Evolutionary conservation across 2,329 filamentous ascomycete genomes (phyloP).

Genomic region (Setomelanomma holmii): DNA sequence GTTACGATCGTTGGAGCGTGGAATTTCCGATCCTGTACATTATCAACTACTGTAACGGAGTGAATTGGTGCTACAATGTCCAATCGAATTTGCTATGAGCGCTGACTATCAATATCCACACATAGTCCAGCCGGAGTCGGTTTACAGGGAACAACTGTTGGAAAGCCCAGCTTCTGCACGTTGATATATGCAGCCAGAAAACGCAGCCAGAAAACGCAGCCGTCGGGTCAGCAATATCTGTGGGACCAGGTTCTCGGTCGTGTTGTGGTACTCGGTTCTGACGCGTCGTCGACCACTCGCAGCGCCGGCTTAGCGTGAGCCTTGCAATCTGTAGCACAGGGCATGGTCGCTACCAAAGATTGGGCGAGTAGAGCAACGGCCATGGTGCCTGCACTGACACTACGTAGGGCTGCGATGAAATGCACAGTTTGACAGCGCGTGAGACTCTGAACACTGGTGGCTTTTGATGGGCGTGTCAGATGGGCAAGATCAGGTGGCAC

Average conservation of each 20-base stretch:
- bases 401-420: neutral
- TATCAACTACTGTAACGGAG: too few species aligned
- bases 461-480: conserved; percentile 30
- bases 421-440: neutral
- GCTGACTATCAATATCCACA: too few species aligned
- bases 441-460: conserved; percentile 6
- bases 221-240: too few species aligned
- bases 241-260: conserved; percentile 20
- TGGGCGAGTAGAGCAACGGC: conserved; percentile 39
- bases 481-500: conserved; percentile 34
- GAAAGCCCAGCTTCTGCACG: too few species aligned
- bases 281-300: conserved; percentile 18
- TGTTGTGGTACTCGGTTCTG: conserved; percentile 28
- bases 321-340: conserved; percentile 22
- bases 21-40: too few species aligned
- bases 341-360: conserved; percentile 28
- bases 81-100: too few species aligned
- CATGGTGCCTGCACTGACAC: neutral
- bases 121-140: too few species aligned
- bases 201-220: too few species aligned
- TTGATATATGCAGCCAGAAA: too few species aligned
- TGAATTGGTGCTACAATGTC: too few species aligned
- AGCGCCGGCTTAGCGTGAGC: conserved; percentile 33
- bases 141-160: too few species aligned
- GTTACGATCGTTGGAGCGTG: too few species aligned